phyloP scores from a whole-genome alignment of 768 basidiomycete species.

The Tricholomella constricta region DNA sequence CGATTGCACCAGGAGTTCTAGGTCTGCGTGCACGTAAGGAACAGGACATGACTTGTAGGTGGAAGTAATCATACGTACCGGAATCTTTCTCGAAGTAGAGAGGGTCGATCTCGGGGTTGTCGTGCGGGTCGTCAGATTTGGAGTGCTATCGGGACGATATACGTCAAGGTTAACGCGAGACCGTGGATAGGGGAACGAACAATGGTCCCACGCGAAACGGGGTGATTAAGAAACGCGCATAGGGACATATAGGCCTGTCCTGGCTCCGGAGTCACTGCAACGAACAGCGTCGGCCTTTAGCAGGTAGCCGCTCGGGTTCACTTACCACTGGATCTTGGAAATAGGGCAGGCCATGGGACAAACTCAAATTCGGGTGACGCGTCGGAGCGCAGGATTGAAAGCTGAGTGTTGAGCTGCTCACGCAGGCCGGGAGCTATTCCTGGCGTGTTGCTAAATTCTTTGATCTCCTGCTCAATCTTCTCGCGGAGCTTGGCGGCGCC shows the following conservation, averaged over 20 bases:
- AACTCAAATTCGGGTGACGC: too few species aligned
- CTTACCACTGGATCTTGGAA: too few species aligned
- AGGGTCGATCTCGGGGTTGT: slow-evolving; percentile 41
- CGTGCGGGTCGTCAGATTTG: slow-evolving; percentile 33
- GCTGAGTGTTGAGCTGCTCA: slow-evolving; percentile 38
- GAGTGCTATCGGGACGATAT: slow-evolving; percentile 24
- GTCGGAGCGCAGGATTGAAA: slow-evolving; percentile 16
- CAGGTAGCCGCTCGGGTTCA: too few species aligned
- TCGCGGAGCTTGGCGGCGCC: slow-evolving; percentile 19
- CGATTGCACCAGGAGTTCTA: slow-evolving; percentile 19
- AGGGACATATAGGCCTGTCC: slow-evolving; percentile 47
- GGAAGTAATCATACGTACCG: slow-evolving; percentile 26
- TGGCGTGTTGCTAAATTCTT: slow-evolving; percentile 21
- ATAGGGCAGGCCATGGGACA: slow-evolving; percentile 16
- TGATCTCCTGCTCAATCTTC: slow-evolving; percentile 25
- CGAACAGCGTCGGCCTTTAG: too few species aligned
- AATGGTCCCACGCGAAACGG: slow-evolving; percentile 50
- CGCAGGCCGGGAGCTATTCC: slow-evolving; percentile 31
- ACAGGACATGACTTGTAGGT: too few species aligned
- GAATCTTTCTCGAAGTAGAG: slow-evolving; percentile 43
- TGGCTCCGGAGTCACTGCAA: slow-evolving; percentile 32
- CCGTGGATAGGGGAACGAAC: slow-evolving; percentile 27
- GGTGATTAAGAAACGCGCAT: slow-evolving; percentile 38
- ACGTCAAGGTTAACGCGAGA: background rate
- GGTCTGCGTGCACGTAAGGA: background rate